Evolutionary conservation across 805 yeast genomes (phyloP), one percentile per base, ranked within the genome.

Genomic region (Trichomonascus vanleenenianus): DNA sequence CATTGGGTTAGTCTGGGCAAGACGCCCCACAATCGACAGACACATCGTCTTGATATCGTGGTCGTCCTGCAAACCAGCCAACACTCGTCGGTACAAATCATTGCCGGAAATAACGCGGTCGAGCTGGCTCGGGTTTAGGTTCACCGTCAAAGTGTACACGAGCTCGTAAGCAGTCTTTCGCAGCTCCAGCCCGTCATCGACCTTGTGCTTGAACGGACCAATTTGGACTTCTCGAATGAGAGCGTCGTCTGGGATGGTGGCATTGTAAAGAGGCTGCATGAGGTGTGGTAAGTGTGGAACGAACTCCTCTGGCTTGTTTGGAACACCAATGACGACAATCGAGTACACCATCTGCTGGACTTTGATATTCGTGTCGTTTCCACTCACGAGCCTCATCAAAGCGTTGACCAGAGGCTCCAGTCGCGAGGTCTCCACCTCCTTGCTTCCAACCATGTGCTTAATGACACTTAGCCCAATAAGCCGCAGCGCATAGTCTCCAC

Each of bases 191-290:
- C 88, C 93, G 52, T 81, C 82, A 56, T 86, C 96, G 34, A 85
- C 75, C 50, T 79, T 79, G 58, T 85, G 89, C 58, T 84, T 85
- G 68, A 83, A 85, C 0, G 95, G 94, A 1, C 96, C 96, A 77
- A 87, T 85, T 40, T 81, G 83, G 30, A 86, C 80, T 15, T 72
- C 67, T 45, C 79, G 79, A 39, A 82, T 75, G 55, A 76, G 79
- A 46, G 75, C 74, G 30, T 72, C 74, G 51, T 74, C 75, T 1
- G 80, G 70, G 10, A 63, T 64, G 39, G 84, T 68, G 56, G 83
- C 86, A 3, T 62, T 65, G 52, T 73, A 73, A 2, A 84, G 64
- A 0, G 60, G 56, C 0, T 84, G 78, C 35, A 83, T 61, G 2
- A 80, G 64, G 2, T 58, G 56, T 2, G 72, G 61, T 35, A 79